These are phyloP conservation scores for Acacia crassicarpa DNA, from an alignment of 306 rosid species.

Conservation along the genomic window DNA sequence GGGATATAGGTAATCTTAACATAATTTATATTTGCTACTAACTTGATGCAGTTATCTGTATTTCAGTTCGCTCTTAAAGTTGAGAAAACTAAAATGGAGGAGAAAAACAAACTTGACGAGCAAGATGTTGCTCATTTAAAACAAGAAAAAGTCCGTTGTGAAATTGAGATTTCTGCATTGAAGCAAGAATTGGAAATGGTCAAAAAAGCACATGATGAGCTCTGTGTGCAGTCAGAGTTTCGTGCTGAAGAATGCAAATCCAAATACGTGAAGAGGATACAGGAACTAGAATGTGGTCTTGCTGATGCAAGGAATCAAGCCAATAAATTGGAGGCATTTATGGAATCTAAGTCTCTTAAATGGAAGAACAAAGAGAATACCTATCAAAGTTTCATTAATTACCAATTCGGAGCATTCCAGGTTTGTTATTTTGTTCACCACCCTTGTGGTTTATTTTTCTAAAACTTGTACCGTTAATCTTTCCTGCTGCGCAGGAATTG, in stretches of 20 bases:
- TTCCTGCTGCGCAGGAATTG: slow-evolving; percentile 54
- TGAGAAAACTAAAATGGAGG: slow-evolving; percentile 72
- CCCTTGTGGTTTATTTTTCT: slow-evolving; percentile 18
- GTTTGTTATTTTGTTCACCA: slow-evolving; percentile 45
- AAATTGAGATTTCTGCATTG: slow-evolving; percentile 59
- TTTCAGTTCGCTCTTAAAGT: slow-evolving; percentile 48
- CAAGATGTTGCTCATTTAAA: slow-evolving; percentile 66
- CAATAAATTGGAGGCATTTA: slow-evolving; percentile 69
- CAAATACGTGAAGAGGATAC: slow-evolving; percentile 58
- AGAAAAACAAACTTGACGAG: slow-evolving; percentile 76
- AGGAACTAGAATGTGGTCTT: slow-evolving; percentile 58
- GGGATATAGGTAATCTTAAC: slow-evolving; percentile 12
- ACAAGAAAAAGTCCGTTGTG: slow-evolving; percentile 62
- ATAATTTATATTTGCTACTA: slow-evolving; percentile 25
- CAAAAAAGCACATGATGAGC: slow-evolving; percentile 60
- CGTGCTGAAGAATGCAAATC: slow-evolving; percentile 63
- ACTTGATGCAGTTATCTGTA: slow-evolving; percentile 15
- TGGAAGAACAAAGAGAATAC: slow-evolving; percentile 79
- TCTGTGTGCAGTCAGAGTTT: slow-evolving; percentile 54
- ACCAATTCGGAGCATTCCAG: slow-evolving; percentile 67
- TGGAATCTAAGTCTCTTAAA: slow-evolving; percentile 71
- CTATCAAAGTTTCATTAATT: slow-evolving; percentile 55
- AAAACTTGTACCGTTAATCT: slow-evolving; percentile 24
- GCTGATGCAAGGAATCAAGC: slow-evolving; percentile 63
- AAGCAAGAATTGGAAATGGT: slow-evolving; percentile 66